These are phyloP conservation scores for Nematodospora valgi DNA, from an alignment of 805 yeast genomes.

Conservation along the genomic window DNA sequence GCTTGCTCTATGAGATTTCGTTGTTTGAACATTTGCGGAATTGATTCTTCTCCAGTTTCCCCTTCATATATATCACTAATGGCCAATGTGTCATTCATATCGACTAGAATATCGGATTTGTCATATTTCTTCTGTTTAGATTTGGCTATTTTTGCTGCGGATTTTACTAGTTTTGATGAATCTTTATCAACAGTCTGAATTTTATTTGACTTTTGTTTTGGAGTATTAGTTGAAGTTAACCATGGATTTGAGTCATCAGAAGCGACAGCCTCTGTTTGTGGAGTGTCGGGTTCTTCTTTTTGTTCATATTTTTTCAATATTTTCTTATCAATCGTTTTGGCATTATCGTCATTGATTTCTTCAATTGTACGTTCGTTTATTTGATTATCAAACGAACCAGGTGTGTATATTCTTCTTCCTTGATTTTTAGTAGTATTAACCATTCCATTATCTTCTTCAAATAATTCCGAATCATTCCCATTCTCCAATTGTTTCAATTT, in stretches of 20 bases:
- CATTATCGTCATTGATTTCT: slow-evolving; percentile 51
- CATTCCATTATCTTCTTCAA: slow-evolving; percentile 28
- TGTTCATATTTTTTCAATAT: slow-evolving; percentile 24
- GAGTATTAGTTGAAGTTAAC: slow-evolving; percentile 20
- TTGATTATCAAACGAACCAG: slow-evolving; percentile 46
- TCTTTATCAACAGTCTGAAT: slow-evolving; percentile 29
- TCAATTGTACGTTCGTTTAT: slow-evolving; percentile 32
- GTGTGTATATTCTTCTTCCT: slow-evolving; percentile 82
- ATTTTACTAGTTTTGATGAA: slow-evolving; percentile 35
- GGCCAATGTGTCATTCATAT: slow-evolving; percentile 52
- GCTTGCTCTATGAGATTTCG: slow-evolving; percentile 84
- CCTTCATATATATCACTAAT: slow-evolving; percentile 29
- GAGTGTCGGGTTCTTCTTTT: slow-evolving; percentile 13
- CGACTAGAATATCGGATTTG: slow-evolving; percentile 30
- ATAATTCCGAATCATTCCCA: slow-evolving; percentile 37
- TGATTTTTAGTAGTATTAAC: slow-evolving; percentile 55
- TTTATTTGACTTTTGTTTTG: slow-evolving; percentile 29
- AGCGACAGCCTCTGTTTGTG: slow-evolving; percentile 2
- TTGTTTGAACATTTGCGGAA: slow-evolving; percentile 60
- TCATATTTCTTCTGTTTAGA: slow-evolving; percentile 26
- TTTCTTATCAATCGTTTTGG: slow-evolving; percentile 43
- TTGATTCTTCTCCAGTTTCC: slow-evolving; percentile 26
- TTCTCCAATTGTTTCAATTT: slow-evolving; percentile 46
- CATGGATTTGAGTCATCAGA: slow-evolving; percentile 34
- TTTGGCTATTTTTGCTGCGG: slow-evolving; percentile 39